Percentiles rank a stretch among this genome's conserved stretches.
Evolutionary conservation across 129 eudicot genomes (phyloP).

Genomic region (Artemisia tridentata): DNA sequence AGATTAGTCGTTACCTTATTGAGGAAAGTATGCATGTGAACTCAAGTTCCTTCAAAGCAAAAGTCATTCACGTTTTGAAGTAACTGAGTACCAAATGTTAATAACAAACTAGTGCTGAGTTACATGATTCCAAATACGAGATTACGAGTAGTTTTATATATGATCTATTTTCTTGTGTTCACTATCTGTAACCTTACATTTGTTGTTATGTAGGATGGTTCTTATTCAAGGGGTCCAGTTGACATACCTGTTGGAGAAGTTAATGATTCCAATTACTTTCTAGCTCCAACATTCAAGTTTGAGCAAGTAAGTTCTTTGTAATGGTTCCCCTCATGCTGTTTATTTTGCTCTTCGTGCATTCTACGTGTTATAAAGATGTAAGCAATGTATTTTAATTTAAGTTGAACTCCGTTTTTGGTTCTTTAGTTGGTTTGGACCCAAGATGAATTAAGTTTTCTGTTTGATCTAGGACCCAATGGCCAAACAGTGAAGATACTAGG

Average conservation of each 20-base stretch:
- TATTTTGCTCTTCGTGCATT: background rate
- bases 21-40: too few relatives aligned
- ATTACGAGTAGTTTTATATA: background rate
- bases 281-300: slow-evolving; percentile 84
- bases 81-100: background rate
- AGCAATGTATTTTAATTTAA: background rate
- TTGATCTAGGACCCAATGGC: background rate
- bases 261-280: slow-evolving; percentile 60
- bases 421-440: background rate
- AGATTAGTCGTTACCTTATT: background rate
- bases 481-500: background rate
- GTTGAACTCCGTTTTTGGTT: background rate
- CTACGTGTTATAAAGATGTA: slow-evolving; percentile 5
- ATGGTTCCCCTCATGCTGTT: background rate
- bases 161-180: background rate
- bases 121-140: background rate
- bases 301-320: slow-evolving; percentile 72
- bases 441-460: background rate
- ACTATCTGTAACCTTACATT: background rate
- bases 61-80: background rate
- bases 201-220: slow-evolving; percentile 74
- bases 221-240: slow-evolving; percentile 97
- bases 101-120: background rate
- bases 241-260: slow-evolving; percentile 82
- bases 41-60: too few relatives aligned